phyloP scores from a whole-genome alignment of 805 yeast genomes.

The Starmerella sirachaensis region DNA sequence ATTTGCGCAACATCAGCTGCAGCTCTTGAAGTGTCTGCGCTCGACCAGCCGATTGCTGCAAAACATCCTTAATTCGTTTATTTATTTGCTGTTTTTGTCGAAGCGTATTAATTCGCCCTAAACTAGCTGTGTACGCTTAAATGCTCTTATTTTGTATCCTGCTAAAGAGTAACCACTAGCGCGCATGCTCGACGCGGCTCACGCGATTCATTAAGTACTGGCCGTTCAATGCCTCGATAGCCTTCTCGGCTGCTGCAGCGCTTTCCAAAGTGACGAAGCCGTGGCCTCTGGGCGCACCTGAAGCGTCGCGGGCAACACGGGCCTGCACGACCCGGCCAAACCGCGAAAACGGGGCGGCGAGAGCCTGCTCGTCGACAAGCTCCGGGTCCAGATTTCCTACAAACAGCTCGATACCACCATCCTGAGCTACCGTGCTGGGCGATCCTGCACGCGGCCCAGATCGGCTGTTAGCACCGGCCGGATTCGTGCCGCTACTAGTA shows the following conservation, averaged over 20 bases:
- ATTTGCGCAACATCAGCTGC: not conserved
- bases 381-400: constrained; percentile 53
- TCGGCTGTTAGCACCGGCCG: too few species aligned
- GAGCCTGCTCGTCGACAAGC: constrained; percentile 47
- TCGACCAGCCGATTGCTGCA: too few species aligned
- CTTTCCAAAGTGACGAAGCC: constrained; percentile 56
- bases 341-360: constrained; percentile 46
- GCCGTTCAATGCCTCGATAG: constrained; percentile 56
- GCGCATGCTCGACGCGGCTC: constrained; percentile 7
- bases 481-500: constrained; percentile 18
- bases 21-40: not conserved
- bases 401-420: constrained; percentile 57
- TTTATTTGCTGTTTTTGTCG: too few species aligned
- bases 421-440: constrained; percentile 29
- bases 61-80: too few species aligned
- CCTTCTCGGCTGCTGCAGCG: constrained; percentile 60
- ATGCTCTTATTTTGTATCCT: too few species aligned
- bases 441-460: too few species aligned
- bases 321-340: constrained; percentile 42
- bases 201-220: constrained; percentile 48
- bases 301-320: constrained; percentile 35
- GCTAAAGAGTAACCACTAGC: not conserved
- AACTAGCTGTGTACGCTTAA: too few species aligned
- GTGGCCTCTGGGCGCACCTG: constrained; percentile 44
- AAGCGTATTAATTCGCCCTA: too few species aligned